These are phyloP conservation scores for Mycosarcoma mackinlayi DNA, from an alignment of 1,284 basidiomycete species.

Conservation along the genomic window DNA sequence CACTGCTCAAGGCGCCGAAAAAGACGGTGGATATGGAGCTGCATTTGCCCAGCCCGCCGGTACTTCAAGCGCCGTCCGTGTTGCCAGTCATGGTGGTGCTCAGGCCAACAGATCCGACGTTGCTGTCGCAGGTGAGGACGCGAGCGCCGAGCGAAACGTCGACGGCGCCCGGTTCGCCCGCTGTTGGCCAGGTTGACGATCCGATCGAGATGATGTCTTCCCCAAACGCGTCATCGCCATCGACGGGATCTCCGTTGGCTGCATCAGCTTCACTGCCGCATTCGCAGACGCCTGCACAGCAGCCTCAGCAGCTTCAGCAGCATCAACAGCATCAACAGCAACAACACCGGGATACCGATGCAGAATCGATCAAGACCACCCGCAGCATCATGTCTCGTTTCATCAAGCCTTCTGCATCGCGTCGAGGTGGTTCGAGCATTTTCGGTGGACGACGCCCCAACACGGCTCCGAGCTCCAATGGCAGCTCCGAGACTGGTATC, in stretches of 20 bases:
- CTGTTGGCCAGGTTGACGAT: conserved; percentile 27
- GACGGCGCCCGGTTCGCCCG: conserved; percentile 40
- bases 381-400: conserved; percentile 48
- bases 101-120: conserved; percentile 53
- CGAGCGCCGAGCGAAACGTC: conserved; percentile 38
- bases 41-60: conserved; percentile 43
- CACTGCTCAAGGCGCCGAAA: conserved; percentile 43
- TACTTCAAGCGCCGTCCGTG: conserved; percentile 56
- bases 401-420: conserved; percentile 40
- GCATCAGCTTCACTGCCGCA: conserved; percentile 5
- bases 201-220: conserved; percentile 37
- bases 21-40: conserved; percentile 58
- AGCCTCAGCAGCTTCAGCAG: conserved; percentile 1
- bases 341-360: conserved; percentile 13
- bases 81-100: conserved; percentile 60
- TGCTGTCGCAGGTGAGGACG: conserved; percentile 43
- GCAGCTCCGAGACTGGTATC: conserved; percentile 41
- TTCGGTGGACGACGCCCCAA: conserved; percentile 50
- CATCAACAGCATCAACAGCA: conserved; percentile 5
- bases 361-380: conserved; percentile 47
- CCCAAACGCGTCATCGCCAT: conserved; percentile 4
- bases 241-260: conserved; percentile 7
- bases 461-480: conserved; percentile 53
- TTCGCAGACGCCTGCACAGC: too few relatives aligned
- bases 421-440: conserved; percentile 38